Conservation (phyloP, 192 early-diverging fungal species). For the Podochytrium sp. region DNA sequence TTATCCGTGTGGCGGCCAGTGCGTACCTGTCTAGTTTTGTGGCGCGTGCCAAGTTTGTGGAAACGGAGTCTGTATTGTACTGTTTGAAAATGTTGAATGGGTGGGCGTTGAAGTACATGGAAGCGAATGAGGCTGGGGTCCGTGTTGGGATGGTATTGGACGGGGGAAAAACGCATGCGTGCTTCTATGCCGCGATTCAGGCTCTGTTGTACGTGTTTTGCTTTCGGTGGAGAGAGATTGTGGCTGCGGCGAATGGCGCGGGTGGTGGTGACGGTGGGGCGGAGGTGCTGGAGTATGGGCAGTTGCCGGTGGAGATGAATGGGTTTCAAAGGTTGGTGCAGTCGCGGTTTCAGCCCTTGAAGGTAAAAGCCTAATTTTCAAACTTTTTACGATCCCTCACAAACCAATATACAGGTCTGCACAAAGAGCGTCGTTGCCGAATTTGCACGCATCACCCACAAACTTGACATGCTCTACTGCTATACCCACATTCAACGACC, state of each 20-base stretch:
- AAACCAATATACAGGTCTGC: slow-evolving; percentile 57
- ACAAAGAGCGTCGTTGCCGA: slow-evolving; percentile 78
- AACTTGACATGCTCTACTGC: slow-evolving; percentile 84
- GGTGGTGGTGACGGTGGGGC: slow-evolving; percentile 29
- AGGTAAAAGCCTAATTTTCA: slow-evolving; percentile 45
- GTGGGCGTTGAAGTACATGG: slow-evolving; percentile 73
- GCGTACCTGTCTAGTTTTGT: slow-evolving; percentile 88
- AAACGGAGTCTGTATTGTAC: slow-evolving; percentile 60
- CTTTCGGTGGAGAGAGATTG: slow-evolving; percentile 89
- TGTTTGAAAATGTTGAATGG: slow-evolving; percentile 69
- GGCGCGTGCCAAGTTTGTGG: slow-evolving; percentile 82
- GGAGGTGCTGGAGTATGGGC: slow-evolving; percentile 34
- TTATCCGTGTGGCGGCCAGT: slow-evolving; percentile 76
- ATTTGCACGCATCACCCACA: slow-evolving; percentile 81
- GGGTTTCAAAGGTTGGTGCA: slow-evolving; percentile 75
- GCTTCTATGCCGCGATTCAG: slow-evolving; percentile 88
- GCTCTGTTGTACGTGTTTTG: slow-evolving; percentile 93
- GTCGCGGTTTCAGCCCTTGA: slow-evolving; percentile 80
- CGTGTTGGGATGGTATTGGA: slow-evolving; percentile 11
- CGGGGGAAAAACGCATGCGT: slow-evolving; percentile 67
- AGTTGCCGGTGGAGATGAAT: slow-evolving; percentile 50
- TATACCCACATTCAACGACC: slow-evolving; percentile 67
- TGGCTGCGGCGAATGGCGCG: slow-evolving; percentile 29
- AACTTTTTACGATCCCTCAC: neutral
- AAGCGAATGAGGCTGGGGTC: slow-evolving; percentile 25